phyloP scores from a whole-genome alignment of 305 asterid genomes.

The Rubia peregrina region DNA sequence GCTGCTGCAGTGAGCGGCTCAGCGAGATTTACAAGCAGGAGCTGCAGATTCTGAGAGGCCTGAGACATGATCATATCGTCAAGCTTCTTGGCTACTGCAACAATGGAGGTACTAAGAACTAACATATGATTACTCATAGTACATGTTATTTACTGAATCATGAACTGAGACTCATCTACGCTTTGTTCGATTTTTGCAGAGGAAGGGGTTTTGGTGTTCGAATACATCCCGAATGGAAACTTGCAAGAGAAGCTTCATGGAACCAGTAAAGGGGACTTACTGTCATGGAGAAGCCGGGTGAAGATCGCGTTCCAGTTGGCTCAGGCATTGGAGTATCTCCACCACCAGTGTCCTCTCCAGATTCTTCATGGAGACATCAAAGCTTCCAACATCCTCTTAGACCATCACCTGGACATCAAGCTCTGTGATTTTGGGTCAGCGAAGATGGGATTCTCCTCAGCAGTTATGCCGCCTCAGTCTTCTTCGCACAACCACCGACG shows the following conservation, averaged over 20 bases:
- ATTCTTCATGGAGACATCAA: slow-evolving; percentile 66
- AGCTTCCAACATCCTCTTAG: slow-evolving; percentile 51
- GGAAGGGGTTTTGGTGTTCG: slow-evolving; percentile 45
- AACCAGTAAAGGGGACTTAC: slow-evolving; percentile 7
- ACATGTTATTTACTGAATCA: not conserved
- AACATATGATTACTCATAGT: not conserved
- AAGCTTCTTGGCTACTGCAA: slow-evolving; percentile 41
- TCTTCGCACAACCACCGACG: slow-evolving; percentile 6
- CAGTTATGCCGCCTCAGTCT: slow-evolving; percentile 29
- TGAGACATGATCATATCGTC: slow-evolving; percentile 25
- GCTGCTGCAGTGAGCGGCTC: slow-evolving; percentile 30
- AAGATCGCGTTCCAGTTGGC: slow-evolving; percentile 56
- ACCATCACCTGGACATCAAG: slow-evolving; percentile 43
- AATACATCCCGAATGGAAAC: slow-evolving; percentile 47
- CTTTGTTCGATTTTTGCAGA: slow-evolving; percentile 20
- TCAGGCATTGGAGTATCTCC: slow-evolving; percentile 50
- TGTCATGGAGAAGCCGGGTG: slow-evolving; percentile 51
- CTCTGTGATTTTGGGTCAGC: slow-evolving; percentile 74
- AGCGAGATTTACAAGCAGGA: slow-evolving; percentile 28
- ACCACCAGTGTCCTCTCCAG: slow-evolving; percentile 38
- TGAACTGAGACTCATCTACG: not conserved
- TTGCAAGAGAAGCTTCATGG: slow-evolving; percentile 52
- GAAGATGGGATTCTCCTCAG: slow-evolving; percentile 50
- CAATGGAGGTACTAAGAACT: slow-evolving; percentile 35
- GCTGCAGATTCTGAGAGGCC: slow-evolving; percentile 25